phyloP scores from a whole-genome alignment of 192 early-diverging fungal species.

The Backusella tuberculispora region DNA sequence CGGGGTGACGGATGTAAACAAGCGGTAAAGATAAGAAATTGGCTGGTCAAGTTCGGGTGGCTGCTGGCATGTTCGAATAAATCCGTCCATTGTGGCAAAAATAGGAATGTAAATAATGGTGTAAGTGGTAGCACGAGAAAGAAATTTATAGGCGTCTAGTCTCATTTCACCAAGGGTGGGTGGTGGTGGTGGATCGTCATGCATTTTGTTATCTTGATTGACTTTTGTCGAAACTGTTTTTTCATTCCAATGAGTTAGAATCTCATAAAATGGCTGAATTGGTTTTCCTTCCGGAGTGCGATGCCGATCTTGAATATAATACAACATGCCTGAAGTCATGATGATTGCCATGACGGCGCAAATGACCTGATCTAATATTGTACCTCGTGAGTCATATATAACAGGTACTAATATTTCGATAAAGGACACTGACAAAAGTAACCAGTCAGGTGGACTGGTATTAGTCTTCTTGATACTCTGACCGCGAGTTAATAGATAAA shows the following conservation, averaged over 20 bases:
- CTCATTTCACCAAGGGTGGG: conserved; percentile 2
- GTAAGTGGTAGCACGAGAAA: background rate
- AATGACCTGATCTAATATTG: conserved; percentile 1
- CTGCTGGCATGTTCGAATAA: conserved; percentile 13
- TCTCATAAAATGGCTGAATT: conserved; percentile 16
- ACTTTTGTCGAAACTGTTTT: background rate
- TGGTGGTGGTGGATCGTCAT: background rate
- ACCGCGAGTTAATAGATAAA: background rate
- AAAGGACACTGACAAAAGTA: background rate
- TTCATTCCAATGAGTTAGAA: conserved; percentile 21
- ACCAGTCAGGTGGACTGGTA: background rate
- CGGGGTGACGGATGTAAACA: background rate
- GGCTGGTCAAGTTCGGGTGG: background rate
- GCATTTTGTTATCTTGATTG: background rate
- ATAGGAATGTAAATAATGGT: background rate
- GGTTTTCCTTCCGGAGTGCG: conserved; percentile 6
- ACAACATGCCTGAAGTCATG: conserved; percentile 17
- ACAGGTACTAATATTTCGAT: conserved; percentile 8
- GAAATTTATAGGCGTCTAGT: conserved; percentile 1
- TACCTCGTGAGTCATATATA: background rate
- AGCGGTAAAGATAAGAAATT: background rate
- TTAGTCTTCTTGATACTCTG: background rate
- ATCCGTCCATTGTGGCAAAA: conserved; percentile 16
- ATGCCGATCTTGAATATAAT: conserved; percentile 8
- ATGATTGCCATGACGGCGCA: conserved; percentile 16